Percentiles rank a stretch among this genome's conserved stretches.
These are phyloP conservation scores for Trichophyton equinum DNA, from an alignment of 2,329 filamentous ascomycete genomes.

Conservation along the genomic window DNA sequence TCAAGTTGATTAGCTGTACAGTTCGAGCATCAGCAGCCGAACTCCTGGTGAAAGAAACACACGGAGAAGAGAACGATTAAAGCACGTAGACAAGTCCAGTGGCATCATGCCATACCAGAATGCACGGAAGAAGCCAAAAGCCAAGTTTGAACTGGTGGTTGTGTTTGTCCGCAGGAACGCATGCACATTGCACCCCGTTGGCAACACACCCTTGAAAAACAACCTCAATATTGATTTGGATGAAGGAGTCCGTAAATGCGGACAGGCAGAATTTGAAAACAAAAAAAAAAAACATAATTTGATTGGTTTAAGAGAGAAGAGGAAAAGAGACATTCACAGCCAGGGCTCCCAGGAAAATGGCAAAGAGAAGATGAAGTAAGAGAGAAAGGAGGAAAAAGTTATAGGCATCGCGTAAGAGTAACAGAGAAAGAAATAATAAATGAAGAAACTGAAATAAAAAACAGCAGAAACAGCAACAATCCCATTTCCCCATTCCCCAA, in stretches of 20 bases:
- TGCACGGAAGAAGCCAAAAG: not conserved
- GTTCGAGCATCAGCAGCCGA: no score
- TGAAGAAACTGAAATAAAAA: not conserved
- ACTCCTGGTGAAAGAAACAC: not conserved
- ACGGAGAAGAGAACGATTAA: not conserved
- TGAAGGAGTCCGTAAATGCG: not conserved
- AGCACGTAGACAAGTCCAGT: not conserved
- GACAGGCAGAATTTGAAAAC: constrained; percentile 15
- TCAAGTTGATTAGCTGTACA: no score
- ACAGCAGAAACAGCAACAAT: not conserved
- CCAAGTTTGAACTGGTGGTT: not conserved
- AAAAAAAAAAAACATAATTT: not conserved
- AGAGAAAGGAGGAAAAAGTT: not conserved
- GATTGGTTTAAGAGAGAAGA: not conserved
- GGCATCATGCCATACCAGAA: not conserved
- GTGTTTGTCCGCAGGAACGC: not conserved
- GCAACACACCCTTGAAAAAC: not conserved
- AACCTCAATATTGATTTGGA: not conserved
- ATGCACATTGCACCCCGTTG: not conserved
- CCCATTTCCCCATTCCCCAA: constrained; percentile 4
- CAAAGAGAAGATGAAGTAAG: constrained; percentile 1
- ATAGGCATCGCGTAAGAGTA: not conserved
- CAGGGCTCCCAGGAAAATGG: not conserved
- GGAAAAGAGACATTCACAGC: not conserved
- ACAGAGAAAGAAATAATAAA: not conserved